Base-by-base conservation (phyloP, 257 asterid genomes). In the Eucommia ulmoides region DNA sequence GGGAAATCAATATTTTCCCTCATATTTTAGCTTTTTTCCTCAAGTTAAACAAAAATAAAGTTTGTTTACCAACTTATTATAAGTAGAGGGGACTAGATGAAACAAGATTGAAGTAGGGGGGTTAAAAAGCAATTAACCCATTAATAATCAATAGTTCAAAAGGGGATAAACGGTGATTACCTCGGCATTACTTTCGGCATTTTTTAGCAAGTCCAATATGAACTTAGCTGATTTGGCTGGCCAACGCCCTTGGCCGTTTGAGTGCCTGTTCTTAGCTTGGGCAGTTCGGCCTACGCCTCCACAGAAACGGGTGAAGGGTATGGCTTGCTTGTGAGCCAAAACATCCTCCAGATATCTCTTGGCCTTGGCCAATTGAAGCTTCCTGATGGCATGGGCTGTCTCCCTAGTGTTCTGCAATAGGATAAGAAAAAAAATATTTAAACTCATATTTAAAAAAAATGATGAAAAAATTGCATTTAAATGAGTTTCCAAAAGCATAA, bases 151-250 rank as follows among this genome's bases (percentile, higher is more conserved):
- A n/a, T n/a, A n/a, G n/a, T n/a, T n/a, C n/a, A n/a, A n/a, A n/a
- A n/a, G n/a, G n/a, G n/a, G n/a, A n/a, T n/a, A n/a, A n/a, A n/a
- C n/a, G n/a, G 3, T 23, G 1, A n/a, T 8, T 57, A 81, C 93
- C 77, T 78, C 93, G 18, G 93, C 93, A 25, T 81, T 81, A 33
- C 93, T 81, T 22, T 81, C 84, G 24, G 93, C 93, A 66, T 81
- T 81, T 68, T 81, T 81, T 15, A 81, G 80, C 29, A 81, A 70
- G 58, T 81, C 92, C 45, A 81, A 62, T 66, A 81, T 77, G 57
- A 75, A 74, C 56, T 65, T 71, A 7, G 83, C 92, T 41, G 92
- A 81, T 58, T 81, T 81, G 0, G 58, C 92, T n/a, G 92, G 92
- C 92, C 92, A 81, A 2, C 92, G 75, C 0, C 88, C 87, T 65